A percentile compares a stretch with the other conserved stretches of the same genome.
phyloP scores from a whole-genome alignment of 805 yeast genomes.

The Schizosaccharomyces octosporus region DNA sequence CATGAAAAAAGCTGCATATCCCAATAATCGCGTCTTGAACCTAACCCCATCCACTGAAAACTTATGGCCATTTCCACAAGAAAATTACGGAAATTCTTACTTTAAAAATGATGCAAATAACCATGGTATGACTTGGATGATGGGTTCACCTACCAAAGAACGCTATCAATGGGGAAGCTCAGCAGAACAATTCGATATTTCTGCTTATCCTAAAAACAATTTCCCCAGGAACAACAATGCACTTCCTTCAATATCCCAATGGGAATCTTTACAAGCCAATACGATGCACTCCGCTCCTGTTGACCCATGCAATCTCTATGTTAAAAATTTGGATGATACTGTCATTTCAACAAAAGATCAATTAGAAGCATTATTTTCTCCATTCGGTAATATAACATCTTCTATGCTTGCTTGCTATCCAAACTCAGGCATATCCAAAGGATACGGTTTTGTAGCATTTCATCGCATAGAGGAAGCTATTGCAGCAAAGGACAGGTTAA shows the following conservation, averaged over 20 bases:
- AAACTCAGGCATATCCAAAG: constrained; percentile 3
- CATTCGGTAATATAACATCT: constrained; percentile 5
- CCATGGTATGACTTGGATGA: not conserved
- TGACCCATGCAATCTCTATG: constrained; percentile 6
- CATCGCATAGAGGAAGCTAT: constrained; percentile 5
- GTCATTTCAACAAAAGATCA: constrained; percentile 4
- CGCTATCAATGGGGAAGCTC: not conserved
- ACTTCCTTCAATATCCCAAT: not conserved
- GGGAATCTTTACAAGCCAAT: not conserved
- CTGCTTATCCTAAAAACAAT: not conserved
- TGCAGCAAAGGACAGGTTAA: constrained; percentile 4
- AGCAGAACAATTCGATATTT: not conserved
- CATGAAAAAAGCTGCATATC: not conserved
- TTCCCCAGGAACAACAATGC: not conserved
- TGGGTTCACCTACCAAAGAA: constrained; percentile 2
- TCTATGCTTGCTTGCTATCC: constrained; percentile 3
- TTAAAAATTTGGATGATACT: constrained; percentile 6
- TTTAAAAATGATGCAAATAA: not conserved
- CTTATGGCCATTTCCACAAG: not conserved
- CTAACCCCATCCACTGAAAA: not conserved
- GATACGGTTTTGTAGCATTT: constrained; percentile 8
- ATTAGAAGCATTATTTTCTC: constrained; percentile 4
- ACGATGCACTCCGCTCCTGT: not conserved
- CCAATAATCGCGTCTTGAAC: not conserved
- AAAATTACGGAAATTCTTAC: not conserved